Conservation (phyloP, 768 basidiomycete species). For the Phaeotremella fagi region DNA sequence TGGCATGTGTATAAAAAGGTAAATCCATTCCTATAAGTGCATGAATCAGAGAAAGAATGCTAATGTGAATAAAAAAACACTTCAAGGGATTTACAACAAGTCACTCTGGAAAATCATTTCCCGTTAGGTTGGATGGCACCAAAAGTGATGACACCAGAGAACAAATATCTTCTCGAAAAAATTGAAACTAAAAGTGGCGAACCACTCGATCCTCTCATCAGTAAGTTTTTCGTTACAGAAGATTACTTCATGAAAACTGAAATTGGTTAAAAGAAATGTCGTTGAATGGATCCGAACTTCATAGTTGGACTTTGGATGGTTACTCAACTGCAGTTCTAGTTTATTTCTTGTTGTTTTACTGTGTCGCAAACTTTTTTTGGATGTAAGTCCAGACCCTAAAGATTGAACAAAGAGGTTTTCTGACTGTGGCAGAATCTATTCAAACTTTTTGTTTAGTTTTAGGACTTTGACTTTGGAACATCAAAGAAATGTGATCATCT, state of each 20-base stretch:
- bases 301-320: slow-evolving; percentile 32
- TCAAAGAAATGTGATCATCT: slow-evolving; percentile 33
- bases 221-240: not conserved
- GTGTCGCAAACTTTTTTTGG: slow-evolving; percentile 9
- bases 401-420: too few species aligned
- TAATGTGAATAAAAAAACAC: too few species aligned
- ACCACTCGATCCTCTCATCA: slow-evolving; percentile 16
- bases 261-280: slow-evolving; percentile 33
- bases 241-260: not conserved
- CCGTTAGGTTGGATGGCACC: slow-evolving; percentile 24
- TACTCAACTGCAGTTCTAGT: slow-evolving; percentile 21
- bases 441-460: not conserved
- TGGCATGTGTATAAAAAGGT: slow-evolving; percentile 27
- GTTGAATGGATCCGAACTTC: slow-evolving; percentile 12
- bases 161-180: slow-evolving; percentile 10
- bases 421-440: slow-evolving; percentile 7
- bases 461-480: slow-evolving; percentile 10
- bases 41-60: too few species aligned
- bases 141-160: slow-evolving; percentile 28
- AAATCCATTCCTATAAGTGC: too few species aligned
- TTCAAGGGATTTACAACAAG: slow-evolving; percentile 17
- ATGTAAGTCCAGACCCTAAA: slow-evolving; percentile 13
- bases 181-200: slow-evolving; percentile 10
- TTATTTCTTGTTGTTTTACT: slow-evolving; percentile 25
- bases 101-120: slow-evolving; percentile 22